Base-by-base conservation (phyloP, 129 eudicot species). In the Chrysanthemum seticuspe region DNA sequence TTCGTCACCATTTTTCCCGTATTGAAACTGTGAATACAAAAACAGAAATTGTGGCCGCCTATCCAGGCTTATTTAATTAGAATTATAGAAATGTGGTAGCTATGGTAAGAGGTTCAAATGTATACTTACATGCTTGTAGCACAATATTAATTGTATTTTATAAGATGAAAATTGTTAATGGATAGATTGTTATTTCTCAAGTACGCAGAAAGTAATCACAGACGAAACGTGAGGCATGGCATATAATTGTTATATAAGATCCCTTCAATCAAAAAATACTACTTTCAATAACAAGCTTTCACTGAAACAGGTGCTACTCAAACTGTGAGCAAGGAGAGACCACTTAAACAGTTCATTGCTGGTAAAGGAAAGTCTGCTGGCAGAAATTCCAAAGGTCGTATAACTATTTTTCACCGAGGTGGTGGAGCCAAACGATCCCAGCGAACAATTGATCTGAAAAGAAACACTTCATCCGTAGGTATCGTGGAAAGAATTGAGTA, bases 351-450 rank as follows among this genome's bases (percentile, higher is more conserved):
- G 40, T 78, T 82, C 14, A 72, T 80, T 48, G 12, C 68, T 21
- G 79, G 88, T 8, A 81, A 82, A 79, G 73, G 81, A 27, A 80
- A 77, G 56, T 79, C 83, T 48, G 87, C 85, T 31, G 88, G 95
- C 47, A 81, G 95, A 70, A 88, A 88, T 62, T 80, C 84, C 34
- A 65, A 80, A 3, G 90, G 95, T 8, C 79, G 86, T 62, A 88
- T 88, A 23, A 85, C 88, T 19, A 77, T 67, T 47, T 88, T 66
- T 52, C 95, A 88, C 80, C 86, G 83, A 64, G 88, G 90, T 27
- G 89, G 91, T 74, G 96, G 96, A 52, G 75, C 89, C 34, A 88
- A 88, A 71, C 68, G 89, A 71, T 60, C 79, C 57, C 84, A 86
- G 47, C 80, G 89, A 52, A 83, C 49, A 21, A 67, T 88, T 50